Percentiles rank a stretch among this genome's conserved stretches.
Evolutionary conservation across 2,329 filamentous ascomycete species (phyloP).

Genomic region (Microthyrium microscopicum): DNA sequence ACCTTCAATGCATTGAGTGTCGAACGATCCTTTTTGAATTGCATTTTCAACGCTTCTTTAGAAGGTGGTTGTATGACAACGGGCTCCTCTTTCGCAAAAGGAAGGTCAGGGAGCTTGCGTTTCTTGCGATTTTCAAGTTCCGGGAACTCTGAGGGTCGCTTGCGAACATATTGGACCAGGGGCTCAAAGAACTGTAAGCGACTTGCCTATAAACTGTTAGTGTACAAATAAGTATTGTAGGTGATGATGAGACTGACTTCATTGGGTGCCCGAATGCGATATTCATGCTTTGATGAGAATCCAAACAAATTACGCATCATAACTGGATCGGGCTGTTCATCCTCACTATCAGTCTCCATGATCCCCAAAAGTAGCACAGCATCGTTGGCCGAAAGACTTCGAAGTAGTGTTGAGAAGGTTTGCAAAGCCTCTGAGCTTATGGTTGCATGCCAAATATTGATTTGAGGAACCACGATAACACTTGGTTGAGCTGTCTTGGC

Average conservation of each 20-base stretch:
- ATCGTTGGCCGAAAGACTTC: constrained; percentile 74
- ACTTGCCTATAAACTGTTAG: too few relatives aligned
- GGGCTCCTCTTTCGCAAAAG: constrained; percentile 20
- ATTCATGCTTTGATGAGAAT: constrained; percentile 65
- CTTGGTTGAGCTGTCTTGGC: constrained; percentile 89
- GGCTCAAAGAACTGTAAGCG: constrained; percentile 67
- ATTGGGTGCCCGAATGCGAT: constrained; percentile 50
- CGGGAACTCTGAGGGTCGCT: constrained; percentile 70
- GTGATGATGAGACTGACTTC: too few relatives aligned
- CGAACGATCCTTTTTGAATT: constrained; percentile 69
- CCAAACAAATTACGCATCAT: constrained; percentile 70
- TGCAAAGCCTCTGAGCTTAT: constrained; percentile 48
- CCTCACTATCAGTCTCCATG: constrained; percentile 49
- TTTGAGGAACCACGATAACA: constrained; percentile 83
- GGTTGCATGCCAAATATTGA: constrained; percentile 73
- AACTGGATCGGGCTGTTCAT: constrained; percentile 36
- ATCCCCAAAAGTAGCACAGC: constrained; percentile 80
- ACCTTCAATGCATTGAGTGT: constrained; percentile 78
- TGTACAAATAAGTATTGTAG: too few relatives aligned
- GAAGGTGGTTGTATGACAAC: constrained; percentile 43
- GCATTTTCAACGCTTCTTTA: constrained; percentile 64
- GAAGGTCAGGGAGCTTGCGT: constrained; percentile 58
- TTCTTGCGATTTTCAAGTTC: constrained; percentile 76
- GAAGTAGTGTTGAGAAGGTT: constrained; percentile 69
- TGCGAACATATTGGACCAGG: constrained; percentile 60